Conservation (phyloP, 2,329 filamentous ascomycete genomes). For the Graphium sp. region DNA sequence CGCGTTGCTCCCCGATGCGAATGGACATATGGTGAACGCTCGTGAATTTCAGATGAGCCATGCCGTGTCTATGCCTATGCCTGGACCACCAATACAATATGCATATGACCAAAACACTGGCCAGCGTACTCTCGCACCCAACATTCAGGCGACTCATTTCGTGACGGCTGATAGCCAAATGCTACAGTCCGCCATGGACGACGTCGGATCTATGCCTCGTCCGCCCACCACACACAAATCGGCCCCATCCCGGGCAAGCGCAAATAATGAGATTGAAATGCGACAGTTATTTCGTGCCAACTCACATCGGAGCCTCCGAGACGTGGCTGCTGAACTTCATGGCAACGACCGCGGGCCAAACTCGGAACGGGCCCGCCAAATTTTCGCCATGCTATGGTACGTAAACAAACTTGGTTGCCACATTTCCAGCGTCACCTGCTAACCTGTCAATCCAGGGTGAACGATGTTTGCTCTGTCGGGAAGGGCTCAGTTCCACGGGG, state of each 20-base stretch:
- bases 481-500: constrained; percentile 83
- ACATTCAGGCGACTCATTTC: too few species aligned
- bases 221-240: constrained; percentile 32
- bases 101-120: too few species aligned
- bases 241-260: constrained; percentile 37
- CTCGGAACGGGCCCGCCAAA: constrained; percentile 67
- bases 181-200: constrained; percentile 40
- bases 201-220: constrained; percentile 32
- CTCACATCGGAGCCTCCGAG: constrained; percentile 47
- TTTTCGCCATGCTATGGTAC: constrained; percentile 82
- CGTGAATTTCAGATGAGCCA: too few species aligned
- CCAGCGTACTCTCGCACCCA: too few species aligned
- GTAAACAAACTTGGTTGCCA: constrained; percentile 10
- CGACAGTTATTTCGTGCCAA: constrained; percentile 58
- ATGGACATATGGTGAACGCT: too few species aligned
- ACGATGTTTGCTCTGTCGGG: constrained; percentile 53
- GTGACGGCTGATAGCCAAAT: constrained; percentile 40
- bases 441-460: constrained; percentile 38
- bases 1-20: too few species aligned
- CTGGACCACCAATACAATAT: too few species aligned
- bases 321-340: constrained; percentile 60
- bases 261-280: constrained; percentile 70
- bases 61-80: too few species aligned
- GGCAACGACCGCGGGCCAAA: constrained; percentile 67
- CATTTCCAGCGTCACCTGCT: background rate